Percentiles rank a stretch among this genome's conserved stretches.
Conservation (phyloP, 805 yeast genomes). For the Candida oleophila region DNA sequence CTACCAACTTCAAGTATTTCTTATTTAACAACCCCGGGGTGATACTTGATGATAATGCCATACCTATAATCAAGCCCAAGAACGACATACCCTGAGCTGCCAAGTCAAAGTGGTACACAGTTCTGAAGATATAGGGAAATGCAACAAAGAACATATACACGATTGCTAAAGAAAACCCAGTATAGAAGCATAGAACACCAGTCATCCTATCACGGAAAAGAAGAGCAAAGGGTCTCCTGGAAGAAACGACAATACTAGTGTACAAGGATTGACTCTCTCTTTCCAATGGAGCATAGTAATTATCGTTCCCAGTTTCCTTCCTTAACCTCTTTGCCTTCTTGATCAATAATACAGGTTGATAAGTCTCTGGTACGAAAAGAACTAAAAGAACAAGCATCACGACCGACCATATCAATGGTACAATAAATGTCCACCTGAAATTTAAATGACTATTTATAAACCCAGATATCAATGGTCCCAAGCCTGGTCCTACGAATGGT, state of each 20-base stretch:
- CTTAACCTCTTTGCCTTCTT: slow-evolving; percentile 25
- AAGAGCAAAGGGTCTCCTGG: slow-evolving; percentile 22
- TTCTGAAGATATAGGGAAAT: slow-evolving; percentile 42
- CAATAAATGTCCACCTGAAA: slow-evolving; percentile 27
- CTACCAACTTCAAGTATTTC: slow-evolving; percentile 30
- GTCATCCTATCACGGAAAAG: slow-evolving; percentile 30
- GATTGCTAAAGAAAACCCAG: slow-evolving; percentile 45
- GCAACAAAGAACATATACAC: slow-evolving; percentile 43
- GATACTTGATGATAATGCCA: slow-evolving; percentile 26
- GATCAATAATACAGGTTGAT: slow-evolving; percentile 23
- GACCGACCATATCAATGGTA: slow-evolving; percentile 24
- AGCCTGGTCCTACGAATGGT: slow-evolving; percentile 30
- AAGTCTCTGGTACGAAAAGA: slow-evolving; percentile 28
- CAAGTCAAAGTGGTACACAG: slow-evolving; percentile 24
- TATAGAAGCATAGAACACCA: slow-evolving; percentile 31
- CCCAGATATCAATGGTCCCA: slow-evolving; percentile 30
- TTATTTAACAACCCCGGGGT: slow-evolving; percentile 24
- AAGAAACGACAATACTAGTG: slow-evolving; percentile 18
- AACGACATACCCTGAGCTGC: slow-evolving; percentile 29
- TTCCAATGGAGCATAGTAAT: slow-evolving; percentile 43
- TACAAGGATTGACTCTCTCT: slow-evolving; percentile 14
- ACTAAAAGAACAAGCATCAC: slow-evolving; percentile 16
- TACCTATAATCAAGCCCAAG: slow-evolving; percentile 37
- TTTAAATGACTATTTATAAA: slow-evolving; percentile 17
- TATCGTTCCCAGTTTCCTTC: slow-evolving; percentile 33